phyloP scores from a whole-genome alignment of 2,329 filamentous ascomycete species.

The Didymella lethalis region DNA sequence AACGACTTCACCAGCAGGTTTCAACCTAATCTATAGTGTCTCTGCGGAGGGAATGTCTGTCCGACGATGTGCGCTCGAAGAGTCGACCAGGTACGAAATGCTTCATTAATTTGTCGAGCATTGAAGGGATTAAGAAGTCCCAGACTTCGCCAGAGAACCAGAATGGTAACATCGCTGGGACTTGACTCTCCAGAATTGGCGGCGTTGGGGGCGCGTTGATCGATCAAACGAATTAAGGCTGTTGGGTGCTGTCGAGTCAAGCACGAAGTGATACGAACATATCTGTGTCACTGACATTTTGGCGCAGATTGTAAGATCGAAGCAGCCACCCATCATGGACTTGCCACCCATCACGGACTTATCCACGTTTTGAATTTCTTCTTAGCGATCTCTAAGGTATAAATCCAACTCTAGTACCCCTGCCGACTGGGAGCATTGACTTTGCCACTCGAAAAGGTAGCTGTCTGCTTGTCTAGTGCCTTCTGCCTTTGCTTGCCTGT shows the following conservation, averaged over 20 bases:
- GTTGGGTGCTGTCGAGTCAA: not conserved
- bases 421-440: conserved; percentile 36
- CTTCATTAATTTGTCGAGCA: not conserved
- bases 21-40: not conserved
- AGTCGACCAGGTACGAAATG: no score
- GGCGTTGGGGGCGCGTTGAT: no score
- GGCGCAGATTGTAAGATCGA: not conserved
- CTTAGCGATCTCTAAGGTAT: not conserved
- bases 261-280: not conserved
- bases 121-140: not conserved
- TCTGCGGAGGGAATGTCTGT: not conserved
- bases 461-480: conserved; percentile 48
- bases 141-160: not conserved
- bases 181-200: not conserved
- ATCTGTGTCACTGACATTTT: not conserved
- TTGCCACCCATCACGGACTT: not conserved
- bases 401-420: conserved; percentile 11
- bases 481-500: conserved; percentile 65
- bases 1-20: not conserved
- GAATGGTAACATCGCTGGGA: not conserved
- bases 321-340: not conserved
- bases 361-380: not conserved
- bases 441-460: conserved; percentile 45
- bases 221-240: no score
- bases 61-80: not conserved